Evolutionary conservation across 2,329 filamentous ascomycete genomes (phyloP), one percentile per base, ranked within the genome.

Genomic region (Fusarium chuoi): DNA sequence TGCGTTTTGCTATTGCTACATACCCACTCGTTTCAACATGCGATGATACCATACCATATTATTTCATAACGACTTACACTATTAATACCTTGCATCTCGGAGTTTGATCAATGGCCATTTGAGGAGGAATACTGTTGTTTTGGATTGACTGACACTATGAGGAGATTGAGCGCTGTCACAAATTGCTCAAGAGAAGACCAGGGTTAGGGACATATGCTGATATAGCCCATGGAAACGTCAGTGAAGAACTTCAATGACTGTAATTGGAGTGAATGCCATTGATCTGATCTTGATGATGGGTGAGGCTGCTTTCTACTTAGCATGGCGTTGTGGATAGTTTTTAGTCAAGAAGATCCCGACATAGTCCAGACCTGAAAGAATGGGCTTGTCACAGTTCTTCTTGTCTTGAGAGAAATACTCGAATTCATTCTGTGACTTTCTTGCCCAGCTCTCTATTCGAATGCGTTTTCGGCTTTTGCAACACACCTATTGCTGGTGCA

Each of bases 1-100:
- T 70, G 66, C 78, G 73, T 75, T 70, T 77, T 74, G 78, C 69
- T 67, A 57, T 76, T 72, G 68, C 77, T 70, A 77, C 77, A 81
- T 78, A 80, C 78, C 78, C 78, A 79, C 74, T 79, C 78, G 70
- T 81, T 81, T 77, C 63, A 35, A 75, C 66, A 75, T 62, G 74
- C 73, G 73, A 78, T 78, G 77, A 79, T 79, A 78, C 77, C 77
- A 58, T 65, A 70, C 30, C 59, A 54, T 56, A 58, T 28, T 70
- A 68, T 73, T 78, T 77, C 71, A 66, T 65, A 68, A 75, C 69
- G 65, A 74, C 73, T 57, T 70, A 72, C 68, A 70, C 60, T 74
- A 70, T 70, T 78, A 75, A 78, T 74, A 75, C 63, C 56, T 67
- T 64, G 67, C 72, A 74, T 67, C 49, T 58, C 30, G 71, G 71